phyloP scores from a whole-genome alignment of 2,329 filamentous ascomycete species.

The Talaromyces atroroseus region DNA sequence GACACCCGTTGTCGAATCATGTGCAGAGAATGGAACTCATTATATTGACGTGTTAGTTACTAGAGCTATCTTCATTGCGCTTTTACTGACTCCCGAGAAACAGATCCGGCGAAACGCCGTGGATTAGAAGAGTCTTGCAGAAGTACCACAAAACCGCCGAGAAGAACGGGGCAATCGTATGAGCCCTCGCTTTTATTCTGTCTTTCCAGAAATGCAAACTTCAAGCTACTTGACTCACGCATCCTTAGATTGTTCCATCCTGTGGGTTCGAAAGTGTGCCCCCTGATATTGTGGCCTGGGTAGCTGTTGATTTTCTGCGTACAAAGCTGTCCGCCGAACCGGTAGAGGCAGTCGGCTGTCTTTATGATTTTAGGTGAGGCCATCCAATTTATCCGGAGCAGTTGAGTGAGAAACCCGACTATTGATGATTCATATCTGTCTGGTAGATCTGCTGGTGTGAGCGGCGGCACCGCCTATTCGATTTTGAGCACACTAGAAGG shows the following conservation, averaged over 20 bases:
- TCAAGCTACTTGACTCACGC: conserved; percentile 12
- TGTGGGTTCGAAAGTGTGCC: conserved; percentile 59
- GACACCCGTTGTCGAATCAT: conserved; percentile 60
- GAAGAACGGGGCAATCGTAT: conserved; percentile 54
- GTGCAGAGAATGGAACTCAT: conserved; percentile 59
- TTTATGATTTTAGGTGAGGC: conserved; percentile 49
- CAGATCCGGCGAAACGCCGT: conserved; percentile 59
- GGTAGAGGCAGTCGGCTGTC: conserved; percentile 46
- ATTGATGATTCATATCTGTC: conserved; percentile 13
- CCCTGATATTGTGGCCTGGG: conserved; percentile 51
- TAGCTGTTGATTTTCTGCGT: conserved; percentile 50
- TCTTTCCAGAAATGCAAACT: background rate
- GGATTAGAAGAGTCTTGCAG: conserved; percentile 57
- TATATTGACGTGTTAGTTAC: conserved; percentile 55
- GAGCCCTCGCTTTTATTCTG: conserved; percentile 15
- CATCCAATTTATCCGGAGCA: background rate
- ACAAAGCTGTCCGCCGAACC: conserved; percentile 47
- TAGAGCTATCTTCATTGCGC: background rate
- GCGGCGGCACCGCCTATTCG: conserved; percentile 62
- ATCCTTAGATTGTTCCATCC: conserved; percentile 52
- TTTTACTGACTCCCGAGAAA: conserved; percentile 5
- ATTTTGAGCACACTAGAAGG: conserved; percentile 52
- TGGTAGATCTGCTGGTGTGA: conserved; percentile 39
- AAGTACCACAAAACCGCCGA: conserved; percentile 58
- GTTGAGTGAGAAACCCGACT: background rate